Percentiles rank a stretch among this genome's conserved stretches.
Evolutionary conservation across 1,284 basidiomycete species (phyloP).

Genomic region (Phenoliferia sp.): DNA sequence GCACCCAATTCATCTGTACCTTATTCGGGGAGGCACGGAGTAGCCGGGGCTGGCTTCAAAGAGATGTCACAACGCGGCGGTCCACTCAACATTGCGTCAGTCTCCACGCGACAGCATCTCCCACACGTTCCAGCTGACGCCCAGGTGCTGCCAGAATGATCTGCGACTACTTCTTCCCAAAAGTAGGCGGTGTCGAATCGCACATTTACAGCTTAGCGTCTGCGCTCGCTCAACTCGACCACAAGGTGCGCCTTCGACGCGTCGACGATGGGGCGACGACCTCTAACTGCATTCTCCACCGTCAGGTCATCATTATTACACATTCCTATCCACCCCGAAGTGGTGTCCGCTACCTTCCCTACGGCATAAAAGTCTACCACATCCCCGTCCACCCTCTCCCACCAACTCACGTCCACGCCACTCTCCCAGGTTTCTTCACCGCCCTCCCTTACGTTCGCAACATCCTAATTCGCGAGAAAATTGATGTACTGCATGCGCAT

Average conservation of each 20-base stretch:
- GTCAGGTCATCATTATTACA: slow-evolving; percentile 86
- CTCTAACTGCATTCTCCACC: background rate
- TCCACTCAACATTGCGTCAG: slow-evolving; percentile 21
- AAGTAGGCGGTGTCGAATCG: slow-evolving; percentile 92
- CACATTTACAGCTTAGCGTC: slow-evolving; percentile 81
- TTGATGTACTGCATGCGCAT: slow-evolving; percentile 87
- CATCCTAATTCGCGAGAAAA: slow-evolving; percentile 79
- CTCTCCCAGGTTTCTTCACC: slow-evolving; percentile 88
- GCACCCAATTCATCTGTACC: too few relatives aligned
- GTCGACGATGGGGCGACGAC: background rate
- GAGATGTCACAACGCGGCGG: too few relatives aligned
- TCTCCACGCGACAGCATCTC: background rate
- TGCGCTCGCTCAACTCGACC: slow-evolving; percentile 74
- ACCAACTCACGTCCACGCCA: slow-evolving; percentile 69
- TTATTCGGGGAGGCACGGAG: too few relatives aligned
- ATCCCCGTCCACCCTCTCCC: slow-evolving; percentile 77
- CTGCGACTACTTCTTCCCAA: slow-evolving; percentile 93
- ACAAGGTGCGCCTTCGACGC: slow-evolving; percentile 65
- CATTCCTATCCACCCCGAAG: slow-evolving; percentile 83
- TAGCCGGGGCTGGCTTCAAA: too few relatives aligned
- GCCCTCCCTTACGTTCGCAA: slow-evolving; percentile 85
- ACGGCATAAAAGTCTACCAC: slow-evolving; percentile 85
- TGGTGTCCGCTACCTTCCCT: slow-evolving; percentile 83
- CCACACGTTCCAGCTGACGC: background rate
- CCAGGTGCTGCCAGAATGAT: slow-evolving; percentile 53